Conservation (phyloP, 2,329 filamentous ascomycete genomes). For the Xylaria sp. region DNA sequence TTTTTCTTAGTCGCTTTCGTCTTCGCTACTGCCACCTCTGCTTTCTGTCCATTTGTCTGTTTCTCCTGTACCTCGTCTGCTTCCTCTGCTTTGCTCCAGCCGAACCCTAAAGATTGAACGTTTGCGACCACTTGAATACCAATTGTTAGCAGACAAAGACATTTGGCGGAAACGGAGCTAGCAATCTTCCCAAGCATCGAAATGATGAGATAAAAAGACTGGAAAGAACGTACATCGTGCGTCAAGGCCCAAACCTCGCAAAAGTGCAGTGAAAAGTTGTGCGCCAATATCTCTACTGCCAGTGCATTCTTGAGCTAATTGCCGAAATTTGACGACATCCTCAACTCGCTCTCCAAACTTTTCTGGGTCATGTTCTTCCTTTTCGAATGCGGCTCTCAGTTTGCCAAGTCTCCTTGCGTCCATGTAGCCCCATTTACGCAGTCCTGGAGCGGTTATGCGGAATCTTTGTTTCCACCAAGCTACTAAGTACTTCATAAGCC, state of each 20-base stretch:
- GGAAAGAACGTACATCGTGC: slow-evolving; percentile 63
- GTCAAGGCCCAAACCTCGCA: slow-evolving; percentile 84
- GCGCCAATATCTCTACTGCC: slow-evolving; percentile 90
- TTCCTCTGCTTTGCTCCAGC: slow-evolving; percentile 89
- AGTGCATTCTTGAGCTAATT: slow-evolving; percentile 73
- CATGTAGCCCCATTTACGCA: slow-evolving; percentile 93
- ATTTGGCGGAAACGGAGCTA: neutral
- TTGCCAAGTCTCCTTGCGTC: slow-evolving; percentile 78
- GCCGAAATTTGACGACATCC: slow-evolving; percentile 74
- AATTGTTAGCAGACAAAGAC: slow-evolving; percentile 14
- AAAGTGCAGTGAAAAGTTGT: slow-evolving; percentile 87
- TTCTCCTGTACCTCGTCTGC: slow-evolving; percentile 65
- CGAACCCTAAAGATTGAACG: slow-evolving; percentile 87
- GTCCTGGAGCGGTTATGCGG: slow-evolving; percentile 76
- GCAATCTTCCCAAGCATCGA: neutral
- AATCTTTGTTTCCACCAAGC: slow-evolving; percentile 92
- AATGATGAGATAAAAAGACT: neutral
- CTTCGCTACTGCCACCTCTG: slow-evolving; percentile 49
- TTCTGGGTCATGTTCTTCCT: slow-evolving; percentile 69
- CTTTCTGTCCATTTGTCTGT: slow-evolving; percentile 34
- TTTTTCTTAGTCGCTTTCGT: slow-evolving; percentile 49
- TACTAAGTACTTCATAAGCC: slow-evolving; percentile 79
- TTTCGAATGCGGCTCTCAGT: slow-evolving; percentile 76
- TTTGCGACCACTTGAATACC: slow-evolving; percentile 72
- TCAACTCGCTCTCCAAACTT: slow-evolving; percentile 81